Percentiles rank a stretch among this genome's conserved stretches.
Evolutionary conservation across 495 filamentous ascomycete species (phyloP).

Genomic region (Tuber magnatum): DNA sequence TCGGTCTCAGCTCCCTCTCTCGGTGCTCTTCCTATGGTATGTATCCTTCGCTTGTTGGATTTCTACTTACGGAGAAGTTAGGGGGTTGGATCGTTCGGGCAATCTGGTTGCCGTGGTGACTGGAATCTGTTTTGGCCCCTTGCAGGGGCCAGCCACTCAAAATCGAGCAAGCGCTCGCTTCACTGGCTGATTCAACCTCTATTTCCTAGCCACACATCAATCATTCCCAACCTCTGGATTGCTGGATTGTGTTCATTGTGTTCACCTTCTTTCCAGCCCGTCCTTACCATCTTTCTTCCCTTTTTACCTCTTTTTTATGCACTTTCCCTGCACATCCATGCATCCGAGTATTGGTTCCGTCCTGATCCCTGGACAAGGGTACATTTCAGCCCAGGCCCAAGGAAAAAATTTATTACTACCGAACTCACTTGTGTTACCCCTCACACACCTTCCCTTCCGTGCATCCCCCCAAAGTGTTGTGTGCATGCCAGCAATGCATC

Average conservation of each 20-base stretch:
- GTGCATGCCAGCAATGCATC: background rate
- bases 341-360: background rate
- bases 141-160: conserved; percentile 13
- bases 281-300: background rate
- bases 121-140: conserved; percentile 25
- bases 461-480: background rate
- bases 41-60: background rate
- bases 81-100: conserved; percentile 18
- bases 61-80: conserved; percentile 12
- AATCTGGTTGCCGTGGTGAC: conserved; percentile 28
- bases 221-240: background rate
- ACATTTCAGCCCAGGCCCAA: background rate
- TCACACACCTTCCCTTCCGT: background rate
- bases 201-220: background rate
- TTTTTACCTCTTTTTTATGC: background rate
- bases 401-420: background rate
- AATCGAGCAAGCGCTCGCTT: background rate
- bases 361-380: background rate
- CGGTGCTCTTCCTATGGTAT: background rate
- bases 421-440: background rate
- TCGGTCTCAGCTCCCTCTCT: background rate
- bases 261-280: background rate
- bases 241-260: background rate
- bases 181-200: background rate
- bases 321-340: background rate